Evolutionary conservation across 306 rosid species (phyloP), one percentile per base, ranked within the genome.

Genomic region (Oxytropis ochrocephala): DNA sequence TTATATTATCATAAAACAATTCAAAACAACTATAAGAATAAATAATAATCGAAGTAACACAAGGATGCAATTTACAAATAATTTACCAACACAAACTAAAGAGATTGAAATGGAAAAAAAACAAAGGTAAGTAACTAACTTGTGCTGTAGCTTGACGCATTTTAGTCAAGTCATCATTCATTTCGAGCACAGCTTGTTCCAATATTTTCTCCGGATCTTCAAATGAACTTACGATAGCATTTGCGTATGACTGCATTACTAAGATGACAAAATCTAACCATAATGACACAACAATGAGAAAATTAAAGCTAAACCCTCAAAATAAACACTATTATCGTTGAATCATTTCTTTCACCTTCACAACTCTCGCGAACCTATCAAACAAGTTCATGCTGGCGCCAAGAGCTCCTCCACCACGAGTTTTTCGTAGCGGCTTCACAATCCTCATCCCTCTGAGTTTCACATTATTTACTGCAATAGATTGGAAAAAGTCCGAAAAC

Each of bases 61-160:
- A 54, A 64, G 47, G 17, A 56, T 47, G 14, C 59, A 66, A 30
- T n/a, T n/a, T 24, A 43, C 11, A 11, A 12, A 54, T 12, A 39
- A 18, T 13, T 12, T 14, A 13, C 39, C 5, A 51, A 24, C 29
- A 24, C 3, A 24, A 38, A 38, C 8, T 1, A 14, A 41, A 50
- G 38, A 6, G 8, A 49, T 14, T 16, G 29, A 24, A 24, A 24
- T 24, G 2, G 29, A 24, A 24, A 39, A 33, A 36, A 8, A 50
- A 24, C 43, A 51, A 54, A n/a, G 1, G 69, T 53, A 73, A 73
- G 80, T 75, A 80, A 93, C 82, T 75, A 80, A 93, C 98, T 75
- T 93, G 98, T 58, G 98, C 96, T 12, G 98, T 93, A 43, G 98
- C 98, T 79, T 93, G 98, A 16, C 97, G 96, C 98, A 93, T 93